Evolutionary conservation across 768 basidiomycete genomes (phyloP).

Genomic region (Leccinum fibrillosum): DNA sequence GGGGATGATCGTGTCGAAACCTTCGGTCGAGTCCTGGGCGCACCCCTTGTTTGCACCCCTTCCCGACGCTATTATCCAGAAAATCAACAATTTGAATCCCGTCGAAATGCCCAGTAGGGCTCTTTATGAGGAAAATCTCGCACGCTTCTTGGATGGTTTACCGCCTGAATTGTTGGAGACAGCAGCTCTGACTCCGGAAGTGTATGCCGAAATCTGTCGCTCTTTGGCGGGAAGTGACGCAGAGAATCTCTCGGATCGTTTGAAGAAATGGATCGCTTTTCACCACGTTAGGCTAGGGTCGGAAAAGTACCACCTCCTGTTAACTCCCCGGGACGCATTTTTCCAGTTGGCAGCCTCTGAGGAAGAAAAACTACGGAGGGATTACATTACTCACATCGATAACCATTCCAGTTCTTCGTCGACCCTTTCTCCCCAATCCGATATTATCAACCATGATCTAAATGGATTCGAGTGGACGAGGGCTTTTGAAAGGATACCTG

Average conservation of each 20-base stretch:
- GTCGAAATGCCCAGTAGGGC: slow-evolving; percentile 59
- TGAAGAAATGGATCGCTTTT: slow-evolving; percentile 51
- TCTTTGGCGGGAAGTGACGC: slow-evolving; percentile 39
- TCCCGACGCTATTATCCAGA: slow-evolving; percentile 51
- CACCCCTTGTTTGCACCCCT: slow-evolving; percentile 59
- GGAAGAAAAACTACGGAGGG: slow-evolving; percentile 47
- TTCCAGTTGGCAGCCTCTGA: slow-evolving; percentile 49
- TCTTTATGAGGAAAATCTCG: slow-evolving; percentile 49
- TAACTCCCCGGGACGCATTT: slow-evolving; percentile 58
- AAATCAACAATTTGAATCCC: slow-evolving; percentile 50
- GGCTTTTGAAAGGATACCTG: slow-evolving; percentile 61
- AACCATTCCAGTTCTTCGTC: slow-evolving; percentile 5
- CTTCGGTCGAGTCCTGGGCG: slow-evolving; percentile 55
- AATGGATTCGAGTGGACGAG: slow-evolving; percentile 32
- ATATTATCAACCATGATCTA: slow-evolving; percentile 18
- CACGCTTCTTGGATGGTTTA: slow-evolving; percentile 47
- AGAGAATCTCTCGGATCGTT: slow-evolving; percentile 37
- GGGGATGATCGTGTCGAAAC: slow-evolving; percentile 36
- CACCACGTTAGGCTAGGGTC: slow-evolving; percentile 65
- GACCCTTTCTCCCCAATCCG: slow-evolving; percentile 17
- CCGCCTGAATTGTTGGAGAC: slow-evolving; percentile 58
- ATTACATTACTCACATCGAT: slow-evolving; percentile 43
- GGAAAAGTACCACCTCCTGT: slow-evolving; percentile 51
- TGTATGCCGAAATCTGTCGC: slow-evolving; percentile 50
- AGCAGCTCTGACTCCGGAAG: slow-evolving; percentile 51